These are phyloP conservation scores for Arachis stenosperma DNA, from an alignment of 306 rosid genomes.

Conservation along the genomic window DNA sequence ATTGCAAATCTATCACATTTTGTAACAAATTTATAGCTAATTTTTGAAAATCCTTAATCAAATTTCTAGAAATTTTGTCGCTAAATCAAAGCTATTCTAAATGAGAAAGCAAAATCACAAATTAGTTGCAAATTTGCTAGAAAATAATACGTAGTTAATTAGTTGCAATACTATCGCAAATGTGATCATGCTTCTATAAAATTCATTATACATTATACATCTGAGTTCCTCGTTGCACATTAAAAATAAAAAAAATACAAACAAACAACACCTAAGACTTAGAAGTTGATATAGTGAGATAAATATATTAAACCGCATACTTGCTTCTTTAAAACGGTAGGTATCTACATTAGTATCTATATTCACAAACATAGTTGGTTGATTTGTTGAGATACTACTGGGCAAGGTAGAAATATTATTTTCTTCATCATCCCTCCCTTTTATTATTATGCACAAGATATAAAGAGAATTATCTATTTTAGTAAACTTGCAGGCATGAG, in stretches of 20 bases:
- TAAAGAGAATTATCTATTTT: constrained; percentile 13
- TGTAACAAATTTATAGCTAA: too few relatives aligned
- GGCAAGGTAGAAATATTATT: constrained; percentile 41
- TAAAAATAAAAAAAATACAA: not conserved
- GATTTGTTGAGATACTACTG: constrained; percentile 39
- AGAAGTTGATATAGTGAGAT: constrained; percentile 25
- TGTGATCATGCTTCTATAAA: constrained; percentile 53
- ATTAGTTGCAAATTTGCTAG: too few relatives aligned
- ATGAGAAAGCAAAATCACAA: too few relatives aligned
- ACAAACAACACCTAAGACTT: constrained; percentile 35
- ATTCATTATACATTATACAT: not conserved
- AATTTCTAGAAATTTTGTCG: too few relatives aligned
- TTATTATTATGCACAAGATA: constrained; percentile 24
- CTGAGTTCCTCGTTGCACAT: constrained; percentile 28
- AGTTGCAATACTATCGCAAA: not conserved
- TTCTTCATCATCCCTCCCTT: constrained; percentile 51
- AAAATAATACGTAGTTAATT: too few relatives aligned
- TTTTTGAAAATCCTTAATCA: too few relatives aligned
- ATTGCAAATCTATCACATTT: too few relatives aligned
- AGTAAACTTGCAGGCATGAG: constrained; percentile 21
- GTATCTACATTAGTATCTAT: constrained; percentile 41
- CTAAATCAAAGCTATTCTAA: too few relatives aligned
- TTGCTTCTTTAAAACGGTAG: constrained; percentile 53
- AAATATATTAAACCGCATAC: constrained; percentile 57
- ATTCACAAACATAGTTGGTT: constrained; percentile 42